Evolutionary conservation across 169 alveolate genomes (phyloP), one percentile per base, ranked within the genome.

Genomic region (Babesia bovis): DNA sequence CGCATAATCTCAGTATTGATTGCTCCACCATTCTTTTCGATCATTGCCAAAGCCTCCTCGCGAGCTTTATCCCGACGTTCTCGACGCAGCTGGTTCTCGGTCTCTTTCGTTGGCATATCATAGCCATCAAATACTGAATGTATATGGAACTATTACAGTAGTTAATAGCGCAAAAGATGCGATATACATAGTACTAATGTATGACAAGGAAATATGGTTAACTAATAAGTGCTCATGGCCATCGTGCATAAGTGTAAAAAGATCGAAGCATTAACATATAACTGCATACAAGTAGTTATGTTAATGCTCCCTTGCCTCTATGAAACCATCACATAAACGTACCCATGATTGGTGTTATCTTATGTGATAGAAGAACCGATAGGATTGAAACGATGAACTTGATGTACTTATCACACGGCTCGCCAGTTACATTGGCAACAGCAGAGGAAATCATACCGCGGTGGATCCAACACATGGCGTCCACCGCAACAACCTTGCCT

Each of bases 381-480:
- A 81, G 71, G 63, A 81, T 81, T 32, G 88, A 81, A n/a, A 81
- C 53, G 55, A 81, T 81, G 58, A 81, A 81, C 66, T 81, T 81
- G 72, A 81, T 35, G 63, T 66, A 81, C 21, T 69, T 71, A 45
- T 70, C 84, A 30, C 82, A 61, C 41, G 72, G n/a, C 17, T 81
- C 88, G 21, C 84, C 84, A 4, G 77, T 69, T 36, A 81, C 83
- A 28, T 81, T 69, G 56, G 83, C 79, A 17, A 71, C 83, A 17
- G 88, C 88, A 10, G 88, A 81, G 9, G 88, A 69, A 21, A 89
- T 75, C 51, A 89, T 47, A 26, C 90, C 92, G 15, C 94, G 58
- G 60, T 89, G 94, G 12, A 89, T 89, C 94, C 94, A 89, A 47
- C 94, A 89, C 94, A 89, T 89, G 41, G 90, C 89, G 45, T 89